Percentiles rank a stretch among this genome's conserved stretches.
phyloP scores from a whole-genome alignment of 23 red algal species.

The Gracilariopsis chorda region DNA sequence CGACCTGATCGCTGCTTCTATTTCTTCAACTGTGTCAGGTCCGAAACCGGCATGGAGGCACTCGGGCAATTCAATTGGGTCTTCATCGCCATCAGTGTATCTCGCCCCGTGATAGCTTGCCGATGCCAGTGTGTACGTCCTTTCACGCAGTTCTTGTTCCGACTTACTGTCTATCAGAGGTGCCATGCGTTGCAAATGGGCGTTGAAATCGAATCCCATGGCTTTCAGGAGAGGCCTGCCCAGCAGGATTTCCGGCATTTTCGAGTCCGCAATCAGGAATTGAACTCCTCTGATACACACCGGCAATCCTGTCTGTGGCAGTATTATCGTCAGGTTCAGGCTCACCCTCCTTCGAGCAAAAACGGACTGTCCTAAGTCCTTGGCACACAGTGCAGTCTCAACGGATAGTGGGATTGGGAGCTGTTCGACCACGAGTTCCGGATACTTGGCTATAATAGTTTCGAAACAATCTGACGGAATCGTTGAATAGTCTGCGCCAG shows the following conservation, averaged over 20 bases:
- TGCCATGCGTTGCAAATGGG: background rate
- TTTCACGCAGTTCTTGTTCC: background rate
- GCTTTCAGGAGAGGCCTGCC: background rate
- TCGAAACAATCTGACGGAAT: background rate
- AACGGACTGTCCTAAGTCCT: background rate
- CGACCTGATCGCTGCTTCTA: background rate
- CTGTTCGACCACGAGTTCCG: background rate
- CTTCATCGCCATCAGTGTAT: background rate
- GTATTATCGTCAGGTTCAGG: background rate
- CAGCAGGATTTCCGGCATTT: background rate
- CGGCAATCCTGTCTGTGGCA: background rate
- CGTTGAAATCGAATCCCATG: slow-evolving; percentile 1
- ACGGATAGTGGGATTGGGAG: background rate
- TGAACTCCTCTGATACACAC: background rate
- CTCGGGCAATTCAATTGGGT: background rate
- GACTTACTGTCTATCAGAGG: background rate
- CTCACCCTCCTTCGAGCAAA: background rate
- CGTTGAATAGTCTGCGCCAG: background rate
- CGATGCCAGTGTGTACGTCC: background rate
- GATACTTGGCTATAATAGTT: background rate
- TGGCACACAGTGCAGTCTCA: background rate
- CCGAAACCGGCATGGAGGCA: background rate
- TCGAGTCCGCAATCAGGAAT: background rate
- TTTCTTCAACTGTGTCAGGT: background rate
- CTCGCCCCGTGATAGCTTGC: background rate